These are phyloP conservation scores for Albugo candida DNA, from an alignment of 352 stramenopile species.

Conservation along the genomic window DNA sequence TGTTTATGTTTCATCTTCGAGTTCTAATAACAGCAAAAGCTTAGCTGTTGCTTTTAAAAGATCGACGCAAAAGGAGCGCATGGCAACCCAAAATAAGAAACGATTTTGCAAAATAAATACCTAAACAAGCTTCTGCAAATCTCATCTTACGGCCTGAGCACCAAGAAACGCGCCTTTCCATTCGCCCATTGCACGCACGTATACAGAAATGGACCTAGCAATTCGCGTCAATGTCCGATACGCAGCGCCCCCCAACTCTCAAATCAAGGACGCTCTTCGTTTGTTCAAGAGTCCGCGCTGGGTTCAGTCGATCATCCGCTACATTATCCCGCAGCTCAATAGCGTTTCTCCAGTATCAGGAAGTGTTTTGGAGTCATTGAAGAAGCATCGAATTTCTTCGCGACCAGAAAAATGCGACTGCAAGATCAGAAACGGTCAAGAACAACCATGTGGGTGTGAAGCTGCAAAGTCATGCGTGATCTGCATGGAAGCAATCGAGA, in stretches of 20 bases:
- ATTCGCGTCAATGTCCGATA: constrained; percentile 80
- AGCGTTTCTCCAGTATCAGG: constrained; percentile 50
- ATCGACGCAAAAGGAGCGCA: no score
- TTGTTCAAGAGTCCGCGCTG: constrained; percentile 79
- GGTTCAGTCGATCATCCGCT: constrained; percentile 80
- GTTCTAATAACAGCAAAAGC: no score
- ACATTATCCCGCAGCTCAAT: constrained; percentile 79
- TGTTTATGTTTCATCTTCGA: no score
- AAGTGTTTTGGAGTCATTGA: constrained; percentile 37
- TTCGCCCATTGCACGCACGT: background rate
- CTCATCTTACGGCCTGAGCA: constrained; percentile 37
- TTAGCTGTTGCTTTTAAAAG: no score
- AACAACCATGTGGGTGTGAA: background rate
- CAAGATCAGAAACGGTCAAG: background rate
- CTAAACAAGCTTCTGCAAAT: constrained; percentile 7
- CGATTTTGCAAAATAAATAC: no score
- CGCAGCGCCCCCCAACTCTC: constrained; percentile 57
- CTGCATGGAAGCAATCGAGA: constrained; percentile 56
- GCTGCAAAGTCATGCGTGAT: constrained; percentile 28
- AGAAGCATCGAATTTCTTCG: constrained; percentile 8
- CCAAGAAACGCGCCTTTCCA: constrained; percentile 12
- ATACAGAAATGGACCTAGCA: constrained; percentile 47
- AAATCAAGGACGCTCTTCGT: constrained; percentile 72
- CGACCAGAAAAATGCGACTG: background rate
- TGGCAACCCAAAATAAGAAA: no score